Base-by-base conservation (phyloP, 192 early-diverging fungal species). In the Podila epigama region DNA sequence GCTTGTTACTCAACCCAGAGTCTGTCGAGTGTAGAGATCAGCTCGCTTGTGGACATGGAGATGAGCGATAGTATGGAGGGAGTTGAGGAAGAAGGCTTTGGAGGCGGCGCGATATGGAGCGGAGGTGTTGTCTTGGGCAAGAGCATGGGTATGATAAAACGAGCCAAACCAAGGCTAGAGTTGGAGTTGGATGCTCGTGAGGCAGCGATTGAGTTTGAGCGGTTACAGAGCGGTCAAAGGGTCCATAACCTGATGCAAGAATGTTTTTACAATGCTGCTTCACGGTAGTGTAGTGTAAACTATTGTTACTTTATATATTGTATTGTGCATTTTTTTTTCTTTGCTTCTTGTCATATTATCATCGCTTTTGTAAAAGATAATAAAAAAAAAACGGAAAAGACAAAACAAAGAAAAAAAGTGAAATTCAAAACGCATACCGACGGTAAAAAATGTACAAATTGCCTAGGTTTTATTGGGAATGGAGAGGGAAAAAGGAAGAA, bases 231-330 rank as follows among this genome's bases (percentile, higher is more conserved):
- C 42, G 54, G 63, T 18, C 54, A 66, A 16, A 22, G 22, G 16
- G 25, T 29, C 12, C 27, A 48, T 9, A 54, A 66, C 55, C 48
- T 66, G 11, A 25, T 66, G 33, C 63, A 66, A 57, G 20, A 66
- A 31, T 66, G 63, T 29, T 66, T 66, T 48, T 66, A 66, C 20
- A 66, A 66, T 27, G 63, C 63, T 9, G 52, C 63, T 20, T 66
- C 29, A 31, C 9, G 22, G 11, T 22, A 39, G 35, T 5, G 13
- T 59, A 37, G 7, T 41, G 18, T 40, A 35, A 33, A 28, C 3
- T 56, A 10, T 56, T 31, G 8, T 56, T 56, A 22, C 34, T 28
- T 56, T 56, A 33, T 56, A 6, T 56, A 33, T 56, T 56, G 13
- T 56, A 56, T 31, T 32, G 8, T 28, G 4, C 16, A 16, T 28